These are phyloP conservation scores for Coleophoma crateriformis DNA, from an alignment of 2,329 filamentous ascomycete genomes.

Conservation along the genomic window DNA sequence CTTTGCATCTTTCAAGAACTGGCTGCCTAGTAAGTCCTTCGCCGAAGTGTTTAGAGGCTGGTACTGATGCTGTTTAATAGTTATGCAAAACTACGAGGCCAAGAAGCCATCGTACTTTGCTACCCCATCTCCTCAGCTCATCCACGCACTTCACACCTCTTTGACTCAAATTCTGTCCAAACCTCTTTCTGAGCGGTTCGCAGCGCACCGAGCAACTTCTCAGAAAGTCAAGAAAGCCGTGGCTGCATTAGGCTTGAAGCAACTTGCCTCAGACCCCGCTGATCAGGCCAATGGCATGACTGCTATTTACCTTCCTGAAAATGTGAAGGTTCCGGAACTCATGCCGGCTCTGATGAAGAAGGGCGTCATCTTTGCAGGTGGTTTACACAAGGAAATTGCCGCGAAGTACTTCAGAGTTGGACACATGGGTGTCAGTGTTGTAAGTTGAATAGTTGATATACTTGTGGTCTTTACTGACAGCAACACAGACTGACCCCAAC, in stretches of 20 bases:
- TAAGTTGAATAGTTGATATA: constrained; percentile 34
- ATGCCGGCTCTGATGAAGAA: constrained; percentile 80
- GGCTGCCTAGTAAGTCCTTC: constrained; percentile 69
- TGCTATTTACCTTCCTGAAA: constrained; percentile 89
- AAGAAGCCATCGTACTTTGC: constrained; percentile 98
- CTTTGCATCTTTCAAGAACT: constrained; percentile 96
- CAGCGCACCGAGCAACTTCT: constrained; percentile 71
- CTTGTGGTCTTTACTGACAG: constrained; percentile 5
- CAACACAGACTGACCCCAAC: constrained; percentile 61
- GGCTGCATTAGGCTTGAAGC: constrained; percentile 74
- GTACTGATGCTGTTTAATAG: constrained; percentile 32
- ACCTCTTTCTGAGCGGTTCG: constrained; percentile 78
- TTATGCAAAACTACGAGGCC: constrained; percentile 99
- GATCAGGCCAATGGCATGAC: constrained; percentile 98
- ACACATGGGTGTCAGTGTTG: constrained; percentile 93
- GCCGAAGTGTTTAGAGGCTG: too few relatives aligned
- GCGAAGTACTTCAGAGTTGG: constrained; percentile 92
- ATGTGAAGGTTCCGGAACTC: constrained; percentile 72
- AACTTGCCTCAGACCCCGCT: constrained; percentile 78
- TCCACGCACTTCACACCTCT: constrained; percentile 87
- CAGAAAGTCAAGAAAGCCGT: constrained; percentile 84
- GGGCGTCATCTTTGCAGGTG: constrained; percentile 90
- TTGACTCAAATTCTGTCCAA: constrained; percentile 79
- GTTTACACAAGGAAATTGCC: constrained; percentile 93
- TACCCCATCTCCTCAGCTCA: constrained; percentile 88